Conservation (phyloP, 257 asterid species). For the Nicotiana attenuata region DNA sequence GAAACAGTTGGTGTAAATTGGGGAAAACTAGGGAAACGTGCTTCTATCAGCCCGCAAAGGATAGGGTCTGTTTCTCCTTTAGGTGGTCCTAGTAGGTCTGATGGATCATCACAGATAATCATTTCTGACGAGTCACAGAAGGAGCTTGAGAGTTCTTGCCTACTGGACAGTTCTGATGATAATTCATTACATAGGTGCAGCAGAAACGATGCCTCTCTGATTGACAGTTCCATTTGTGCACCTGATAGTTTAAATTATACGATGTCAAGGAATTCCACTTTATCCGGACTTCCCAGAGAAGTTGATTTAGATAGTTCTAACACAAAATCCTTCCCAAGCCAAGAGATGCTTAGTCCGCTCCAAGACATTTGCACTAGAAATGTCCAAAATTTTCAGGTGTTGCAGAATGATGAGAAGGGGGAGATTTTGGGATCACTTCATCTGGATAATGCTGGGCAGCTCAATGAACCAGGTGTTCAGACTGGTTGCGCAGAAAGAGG, state of each 20-base stretch:
- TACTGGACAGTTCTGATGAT: not conserved
- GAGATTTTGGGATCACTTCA: not conserved
- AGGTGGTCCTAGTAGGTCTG: slow-evolving; percentile 12
- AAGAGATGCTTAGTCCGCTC: not conserved
- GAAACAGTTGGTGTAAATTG: not conserved
- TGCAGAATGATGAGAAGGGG: slow-evolving; percentile 4
- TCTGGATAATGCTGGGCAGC: slow-evolving; percentile 1
- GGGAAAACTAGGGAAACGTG: not conserved
- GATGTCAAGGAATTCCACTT: not conserved
- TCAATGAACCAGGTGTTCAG: slow-evolving; percentile 2
- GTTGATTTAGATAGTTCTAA: not conserved
- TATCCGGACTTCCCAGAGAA: not conserved
- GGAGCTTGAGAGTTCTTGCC: not conserved
- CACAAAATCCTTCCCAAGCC: not conserved
- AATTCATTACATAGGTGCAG: slow-evolving; percentile 1
- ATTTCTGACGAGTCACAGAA: slow-evolving; percentile 12
- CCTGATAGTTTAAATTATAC: slow-evolving; percentile 11
- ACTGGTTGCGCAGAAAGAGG: not conserved
- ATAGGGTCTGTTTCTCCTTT: slow-evolving; percentile 7
- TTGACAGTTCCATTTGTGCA: not conserved
- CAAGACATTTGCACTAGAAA: not conserved
- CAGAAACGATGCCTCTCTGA: not conserved
- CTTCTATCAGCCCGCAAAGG: slow-evolving; percentile 5
- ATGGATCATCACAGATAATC: slow-evolving; percentile 11
- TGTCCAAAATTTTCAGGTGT: not conserved